phyloP scores from a whole-genome alignment of 2,329 filamentous ascomycete genomes.

The Aureobasidium sp. region DNA sequence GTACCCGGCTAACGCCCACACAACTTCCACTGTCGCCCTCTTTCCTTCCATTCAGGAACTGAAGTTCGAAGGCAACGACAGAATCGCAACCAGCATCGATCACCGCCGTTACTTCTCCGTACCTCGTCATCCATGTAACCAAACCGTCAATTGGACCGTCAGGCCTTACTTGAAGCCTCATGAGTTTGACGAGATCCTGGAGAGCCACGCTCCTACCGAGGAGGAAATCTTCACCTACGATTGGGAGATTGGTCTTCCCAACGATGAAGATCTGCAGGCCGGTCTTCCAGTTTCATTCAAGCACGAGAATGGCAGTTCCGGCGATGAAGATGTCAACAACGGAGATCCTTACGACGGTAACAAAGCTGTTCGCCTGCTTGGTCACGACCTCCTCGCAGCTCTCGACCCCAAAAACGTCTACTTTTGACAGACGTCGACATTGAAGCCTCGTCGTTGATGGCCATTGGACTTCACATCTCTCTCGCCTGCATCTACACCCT shows the following conservation, averaged over 20 bases:
- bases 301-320: conserved; percentile 18
- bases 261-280: conserved; percentile 16
- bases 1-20: not conserved
- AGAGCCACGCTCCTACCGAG: conserved; percentile 17
- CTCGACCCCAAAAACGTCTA: conserved; percentile 22
- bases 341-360: conserved; percentile 15
- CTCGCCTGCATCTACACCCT: not conserved
- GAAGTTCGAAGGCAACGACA: conserved; percentile 43
- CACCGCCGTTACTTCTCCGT: conserved; percentile 38
- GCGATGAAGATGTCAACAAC: conserved; percentile 20
- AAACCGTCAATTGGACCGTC: conserved; percentile 37
- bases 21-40: conserved; percentile 26
- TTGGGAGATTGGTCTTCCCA: conserved; percentile 8
- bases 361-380: conserved; percentile 19
- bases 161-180: conserved; percentile 32
- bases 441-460: not conserved
- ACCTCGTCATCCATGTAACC: conserved; percentile 36
- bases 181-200: conserved; percentile 30
- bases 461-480: not conserved
- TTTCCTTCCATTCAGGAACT: conserved; percentile 38
- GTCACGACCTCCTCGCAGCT: conserved; percentile 20
- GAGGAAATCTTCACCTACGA: not conserved
- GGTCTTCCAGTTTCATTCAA: conserved; percentile 17
- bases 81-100: conserved; percentile 37
- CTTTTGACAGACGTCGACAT: not conserved